Evolutionary conservation across 2,329 filamentous ascomycete species (phyloP), one percentile per base, ranked within the genome.

Genomic region (Diaporthe amygdali): DNA sequence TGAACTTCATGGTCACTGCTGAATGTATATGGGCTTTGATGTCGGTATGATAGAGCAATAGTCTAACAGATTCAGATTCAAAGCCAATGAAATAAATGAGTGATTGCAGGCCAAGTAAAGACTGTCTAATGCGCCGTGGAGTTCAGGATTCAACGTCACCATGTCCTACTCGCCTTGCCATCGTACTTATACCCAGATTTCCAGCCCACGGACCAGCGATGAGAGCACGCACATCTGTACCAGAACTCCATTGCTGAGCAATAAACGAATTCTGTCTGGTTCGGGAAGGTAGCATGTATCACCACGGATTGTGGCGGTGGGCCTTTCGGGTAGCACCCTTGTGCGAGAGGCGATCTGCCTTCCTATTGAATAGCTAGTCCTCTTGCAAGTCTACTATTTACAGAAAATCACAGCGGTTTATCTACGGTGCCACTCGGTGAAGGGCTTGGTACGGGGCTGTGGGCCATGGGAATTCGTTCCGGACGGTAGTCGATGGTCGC

Each of bases 261-360:
- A 63, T 63, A 22, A 63, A 47, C 56, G 47, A 46, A 17, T 63
- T 47, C 34, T 63, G 41, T 63, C 56, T 63, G 39, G 56, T 63
- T 63, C 39, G 22, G 39, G 17, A 46, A 44, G 46, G 17, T n/a
- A 30, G n/a, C 22, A 7, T 47, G 39, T 25, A 47, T 39, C 22
- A 63, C 41, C 27, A 46, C 56, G 56, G 56, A 47, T 46, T 63
- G 39, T 61, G 56, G 56, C 39, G 25, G 39, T 47, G 56, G 39
- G 47, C 30, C 56, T 46, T 41, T 22, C 39, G 27, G 41, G 39
- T 63, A n/a, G n/a, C n/a, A 47, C 56, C 56, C 56, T 63, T 47
- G 39, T 2, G 17, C 27, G 27, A 46, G 27, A 63, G 56, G 20
- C 27, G 27, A 32, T 63, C 56, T 32, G 39, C 41, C 37, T 63